Evolutionary conservation across 1,284 basidiomycete species (phyloP), one percentile per base, ranked within the genome.

Genomic region (Leccinum pseudoinsigne): DNA sequence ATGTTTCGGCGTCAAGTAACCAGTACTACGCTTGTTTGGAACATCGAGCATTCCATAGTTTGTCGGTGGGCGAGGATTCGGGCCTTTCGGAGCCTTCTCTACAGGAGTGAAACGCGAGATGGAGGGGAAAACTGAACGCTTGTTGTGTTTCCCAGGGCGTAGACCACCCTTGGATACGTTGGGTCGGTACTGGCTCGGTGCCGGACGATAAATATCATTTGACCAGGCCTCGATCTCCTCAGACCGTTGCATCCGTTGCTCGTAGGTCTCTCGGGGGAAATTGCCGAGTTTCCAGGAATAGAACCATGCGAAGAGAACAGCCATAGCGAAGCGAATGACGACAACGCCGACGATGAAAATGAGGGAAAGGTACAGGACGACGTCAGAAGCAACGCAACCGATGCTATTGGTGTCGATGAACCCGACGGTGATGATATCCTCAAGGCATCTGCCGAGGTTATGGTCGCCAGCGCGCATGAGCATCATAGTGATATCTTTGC

Each of bases 341-440:
- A 99, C 97, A 64, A 98, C 96, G 65, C 97, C 97, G 67, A 98
- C 89, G 76, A 99, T 99, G 85, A 98, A 97, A 68, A 97, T 87
- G 69, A 98, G 88, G 56, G 97, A 98, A 62, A 98, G 83, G 76
- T 97, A 97, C 64, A 99, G 89, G 51, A 98, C 95, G 65, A 98
- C 90, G 65, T 92, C 84, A 23, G 97, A 98, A 2, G 96, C 95
- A 63, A 99, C 92, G 72, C 97, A 99, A 36, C 97, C 97, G 67
- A 98, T 95, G 62, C 89, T 92, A 70, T 90, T 90, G 57, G 93
- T 94, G 79, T 98, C 97, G 73, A 99, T 90, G 78, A 93, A 98
- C 11, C 96, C 97, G 66, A 98, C 88, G 14, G 88, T 89, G 65
- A 93, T 80, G 68, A 94, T 82, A 75, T 98, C 93, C 72, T 92